Evolutionary conservation across 176 grass and related monocot species (phyloP).

Genomic region (Triticum monococcum): DNA sequence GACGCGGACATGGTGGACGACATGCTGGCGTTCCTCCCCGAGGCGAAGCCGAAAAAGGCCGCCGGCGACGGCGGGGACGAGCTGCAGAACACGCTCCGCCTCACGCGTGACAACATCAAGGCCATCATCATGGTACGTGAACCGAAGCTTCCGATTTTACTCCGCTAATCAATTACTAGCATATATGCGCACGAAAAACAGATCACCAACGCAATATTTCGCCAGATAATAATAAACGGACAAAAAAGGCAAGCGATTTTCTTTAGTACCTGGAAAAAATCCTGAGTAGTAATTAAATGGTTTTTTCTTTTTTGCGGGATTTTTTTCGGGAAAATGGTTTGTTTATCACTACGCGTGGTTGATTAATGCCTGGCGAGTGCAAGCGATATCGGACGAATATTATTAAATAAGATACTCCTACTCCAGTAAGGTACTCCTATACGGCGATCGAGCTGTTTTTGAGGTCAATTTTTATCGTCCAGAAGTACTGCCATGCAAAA

Average conservation of each 20-base stretch:
- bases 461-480: not conserved
- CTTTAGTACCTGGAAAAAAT: not conserved
- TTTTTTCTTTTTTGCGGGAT: too few species aligned
- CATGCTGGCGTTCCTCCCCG: constrained; percentile 76
- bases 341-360: not conserved
- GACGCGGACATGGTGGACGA: constrained; percentile 94
- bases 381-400: not conserved
- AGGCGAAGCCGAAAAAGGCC: constrained; percentile 10
- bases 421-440: too few species aligned
- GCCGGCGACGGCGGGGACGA: constrained; percentile 40
- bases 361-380: not conserved
- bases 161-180: not conserved
- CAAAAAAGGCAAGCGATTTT: not conserved
- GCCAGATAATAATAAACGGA: not conserved
- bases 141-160: not conserved
- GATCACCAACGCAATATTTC: not conserved
- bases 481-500: not conserved
- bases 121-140: constrained; percentile 88
- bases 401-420: too few species aligned
- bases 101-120: constrained; percentile 86
- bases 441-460: not conserved
- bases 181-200: not conserved
- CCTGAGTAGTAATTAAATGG: not conserved
- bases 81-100: constrained; percentile 57
- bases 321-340: too few species aligned